Evolutionary conservation across 306 rosid species (phyloP).

Genomic region (Pterocarpus macrocarpus): DNA sequence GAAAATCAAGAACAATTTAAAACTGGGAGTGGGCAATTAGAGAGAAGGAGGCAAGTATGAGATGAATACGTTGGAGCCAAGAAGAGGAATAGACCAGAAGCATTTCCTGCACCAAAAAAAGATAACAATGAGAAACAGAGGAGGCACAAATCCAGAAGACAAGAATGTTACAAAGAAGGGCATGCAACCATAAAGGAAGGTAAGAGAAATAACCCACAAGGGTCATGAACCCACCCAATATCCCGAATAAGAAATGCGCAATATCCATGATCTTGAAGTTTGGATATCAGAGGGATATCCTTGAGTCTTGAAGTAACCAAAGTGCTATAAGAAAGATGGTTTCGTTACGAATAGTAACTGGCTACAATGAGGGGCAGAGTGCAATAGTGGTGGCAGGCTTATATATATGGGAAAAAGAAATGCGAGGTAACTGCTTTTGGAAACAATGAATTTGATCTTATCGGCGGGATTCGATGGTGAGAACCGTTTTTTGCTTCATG

Average conservation of each 20-base stretch:
- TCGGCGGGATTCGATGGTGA: too few relatives aligned
- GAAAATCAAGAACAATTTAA: not conserved
- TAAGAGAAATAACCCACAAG: constrained; percentile 19
- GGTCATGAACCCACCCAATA: constrained; percentile 63
- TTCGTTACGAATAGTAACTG: constrained; percentile 5
- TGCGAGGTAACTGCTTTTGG: constrained; percentile 1
- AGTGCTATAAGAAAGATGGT: not conserved
- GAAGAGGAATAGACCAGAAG: constrained; percentile 86
- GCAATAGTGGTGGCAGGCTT: not conserved
- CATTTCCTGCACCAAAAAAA: constrained; percentile 68
- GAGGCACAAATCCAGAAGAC: not conserved
- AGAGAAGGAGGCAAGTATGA: not conserved
- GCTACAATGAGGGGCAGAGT: not conserved
- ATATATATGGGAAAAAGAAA: constrained; percentile 25
- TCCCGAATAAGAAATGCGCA: constrained; percentile 70
- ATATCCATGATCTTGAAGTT: constrained; percentile 54
- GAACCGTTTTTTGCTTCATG: too few relatives aligned
- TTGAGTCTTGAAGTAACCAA: not conserved
- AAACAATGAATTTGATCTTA: too few relatives aligned
- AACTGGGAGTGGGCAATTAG: not conserved
- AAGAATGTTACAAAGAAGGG: not conserved
- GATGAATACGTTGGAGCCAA: constrained; percentile 72
- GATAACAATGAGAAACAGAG: constrained; percentile 36
- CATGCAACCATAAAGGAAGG: not conserved
- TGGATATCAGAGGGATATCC: constrained; percentile 32